A percentile compares a stretch with the other conserved stretches of the same genome.
These are phyloP conservation scores for Colletotrichum agaves DNA, from an alignment of 2,329 filamentous ascomycete genomes.

Conservation along the genomic window DNA sequence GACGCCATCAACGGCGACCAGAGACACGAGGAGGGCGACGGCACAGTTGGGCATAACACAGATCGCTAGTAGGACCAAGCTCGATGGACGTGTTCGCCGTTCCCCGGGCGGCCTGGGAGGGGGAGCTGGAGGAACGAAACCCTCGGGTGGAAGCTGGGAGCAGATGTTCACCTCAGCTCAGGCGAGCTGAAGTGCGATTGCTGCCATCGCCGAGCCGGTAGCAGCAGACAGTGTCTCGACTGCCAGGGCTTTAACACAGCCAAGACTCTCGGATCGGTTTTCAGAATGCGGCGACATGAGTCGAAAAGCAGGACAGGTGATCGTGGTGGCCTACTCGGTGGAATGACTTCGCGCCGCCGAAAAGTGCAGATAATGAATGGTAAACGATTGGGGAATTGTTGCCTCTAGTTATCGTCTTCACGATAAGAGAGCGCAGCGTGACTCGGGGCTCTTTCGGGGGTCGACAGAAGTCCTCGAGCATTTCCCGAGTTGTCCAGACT, in stretches of 20 bases:
- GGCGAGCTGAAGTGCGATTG: background rate
- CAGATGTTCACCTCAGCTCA: background rate
- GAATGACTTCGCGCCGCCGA: background rate
- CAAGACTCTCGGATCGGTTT: background rate
- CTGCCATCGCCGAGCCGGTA: conserved; percentile 16
- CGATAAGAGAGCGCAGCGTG: background rate
- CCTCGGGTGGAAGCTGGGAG: background rate
- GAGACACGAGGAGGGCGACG: no score
- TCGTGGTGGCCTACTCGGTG: no score
- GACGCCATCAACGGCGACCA: conserved; percentile 16
- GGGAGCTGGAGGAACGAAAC: background rate
- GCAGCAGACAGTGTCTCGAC: conserved; percentile 17
- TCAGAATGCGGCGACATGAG: background rate
- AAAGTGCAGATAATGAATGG: background rate
- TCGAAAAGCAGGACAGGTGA: no score
- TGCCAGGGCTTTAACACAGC: background rate
- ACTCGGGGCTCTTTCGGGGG: background rate
- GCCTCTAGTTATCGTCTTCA: no score
- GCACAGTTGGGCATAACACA: background rate
- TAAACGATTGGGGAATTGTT: no score
- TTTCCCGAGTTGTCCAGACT: background rate
- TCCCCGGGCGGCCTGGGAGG: background rate
- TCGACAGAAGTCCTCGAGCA: background rate
- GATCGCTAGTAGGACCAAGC: conserved; percentile 11
- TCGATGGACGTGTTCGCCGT: conserved; percentile 11